Percentiles rank a stretch among this genome's conserved stretches.
Conservation (phyloP, 2,329 filamentous ascomycete genomes). For the Ascochyta viciae-villosae region DNA sequence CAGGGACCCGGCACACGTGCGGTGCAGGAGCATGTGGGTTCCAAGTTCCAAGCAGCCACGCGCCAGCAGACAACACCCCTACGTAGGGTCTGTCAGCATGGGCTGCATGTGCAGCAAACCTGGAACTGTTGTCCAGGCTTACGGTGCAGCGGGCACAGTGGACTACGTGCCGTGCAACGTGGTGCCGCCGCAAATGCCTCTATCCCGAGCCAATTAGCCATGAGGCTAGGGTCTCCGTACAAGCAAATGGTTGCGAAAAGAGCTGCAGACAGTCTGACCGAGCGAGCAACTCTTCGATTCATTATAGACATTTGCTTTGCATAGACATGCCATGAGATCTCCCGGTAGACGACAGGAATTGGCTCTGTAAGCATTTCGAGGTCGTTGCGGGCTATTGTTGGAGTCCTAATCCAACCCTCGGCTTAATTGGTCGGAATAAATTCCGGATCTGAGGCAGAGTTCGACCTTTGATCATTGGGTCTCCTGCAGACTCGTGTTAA, state of each 20-base stretch:
- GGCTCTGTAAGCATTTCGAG: no score
- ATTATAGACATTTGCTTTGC: no score
- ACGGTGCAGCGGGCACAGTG: not conserved
- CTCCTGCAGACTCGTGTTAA: not conserved
- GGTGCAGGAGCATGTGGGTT: not conserved
- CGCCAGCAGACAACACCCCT: no score
- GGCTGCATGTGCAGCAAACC: not conserved
- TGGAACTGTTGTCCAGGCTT: conserved; percentile 4
- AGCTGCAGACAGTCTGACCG: no score
- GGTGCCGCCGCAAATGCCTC: not conserved
- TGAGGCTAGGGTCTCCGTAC: not conserved
- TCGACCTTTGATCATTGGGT: not conserved
- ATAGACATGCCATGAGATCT: no score
- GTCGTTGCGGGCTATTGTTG: no score
- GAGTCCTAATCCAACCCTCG: no score
- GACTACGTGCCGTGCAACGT: conserved; percentile 3
- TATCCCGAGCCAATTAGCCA: not conserved
- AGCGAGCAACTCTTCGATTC: no score
- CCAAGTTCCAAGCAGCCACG: not conserved
- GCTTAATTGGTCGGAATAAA: not conserved
- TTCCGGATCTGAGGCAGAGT: not conserved
- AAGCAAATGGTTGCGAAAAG: no score
- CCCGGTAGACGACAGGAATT: no score
- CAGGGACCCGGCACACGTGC: not conserved
- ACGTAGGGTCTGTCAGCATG: not conserved